Conservation (phyloP, 208 protist species). For the Leishmania arabica region DNA sequence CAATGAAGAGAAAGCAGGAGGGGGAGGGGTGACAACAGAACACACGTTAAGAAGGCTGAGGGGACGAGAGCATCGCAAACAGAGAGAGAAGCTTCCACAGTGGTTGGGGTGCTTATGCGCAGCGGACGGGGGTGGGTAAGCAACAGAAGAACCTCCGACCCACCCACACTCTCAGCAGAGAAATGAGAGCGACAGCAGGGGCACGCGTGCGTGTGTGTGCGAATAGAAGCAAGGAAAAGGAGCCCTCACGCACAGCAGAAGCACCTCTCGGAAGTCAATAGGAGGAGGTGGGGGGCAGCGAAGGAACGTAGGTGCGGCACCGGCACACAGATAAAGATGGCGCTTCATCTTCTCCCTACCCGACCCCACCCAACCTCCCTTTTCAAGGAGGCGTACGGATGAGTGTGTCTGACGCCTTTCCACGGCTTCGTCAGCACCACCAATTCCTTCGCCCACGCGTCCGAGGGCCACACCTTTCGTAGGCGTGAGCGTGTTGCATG, state of each 20-base stretch:
- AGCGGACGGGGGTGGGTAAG: background rate
- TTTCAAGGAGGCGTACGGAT: background rate
- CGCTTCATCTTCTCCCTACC: background rate
- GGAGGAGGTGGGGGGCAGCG: too few relatives aligned
- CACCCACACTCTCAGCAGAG: background rate
- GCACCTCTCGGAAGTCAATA: background rate
- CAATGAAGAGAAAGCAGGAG: background rate
- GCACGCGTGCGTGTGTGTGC: background rate
- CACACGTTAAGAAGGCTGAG: background rate
- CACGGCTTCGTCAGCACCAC: background rate
- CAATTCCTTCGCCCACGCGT: background rate
- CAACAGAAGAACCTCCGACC: background rate
- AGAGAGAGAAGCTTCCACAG: background rate
- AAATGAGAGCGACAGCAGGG: background rate
- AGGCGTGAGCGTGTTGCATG: background rate
- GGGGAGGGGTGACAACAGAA: background rate
- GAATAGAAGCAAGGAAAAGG: background rate
- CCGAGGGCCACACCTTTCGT: background rate
- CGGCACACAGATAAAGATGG: background rate
- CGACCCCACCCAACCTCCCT: background rate
- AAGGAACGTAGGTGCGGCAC: background rate
- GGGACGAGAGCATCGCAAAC: background rate
- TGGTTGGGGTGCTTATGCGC: background rate
- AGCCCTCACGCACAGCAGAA: background rate
- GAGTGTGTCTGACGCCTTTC: background rate